These are phyloP conservation scores for Leccinum longicurvipes DNA, from an alignment of 768 basidiomycete genomes.

Conservation along the genomic window DNA sequence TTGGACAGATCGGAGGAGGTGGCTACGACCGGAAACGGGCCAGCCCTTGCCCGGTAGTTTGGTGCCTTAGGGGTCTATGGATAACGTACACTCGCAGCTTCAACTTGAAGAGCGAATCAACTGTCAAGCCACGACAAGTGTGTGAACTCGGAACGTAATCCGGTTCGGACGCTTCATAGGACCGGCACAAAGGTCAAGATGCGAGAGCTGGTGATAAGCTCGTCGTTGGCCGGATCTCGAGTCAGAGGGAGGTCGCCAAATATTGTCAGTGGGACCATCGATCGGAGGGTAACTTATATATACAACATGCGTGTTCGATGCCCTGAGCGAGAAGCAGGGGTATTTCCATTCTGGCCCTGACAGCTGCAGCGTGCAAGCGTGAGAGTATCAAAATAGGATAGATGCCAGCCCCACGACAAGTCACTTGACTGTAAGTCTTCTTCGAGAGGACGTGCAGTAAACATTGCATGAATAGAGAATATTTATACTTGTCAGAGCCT, in stretches of 20 bases:
- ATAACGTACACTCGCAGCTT: neutral
- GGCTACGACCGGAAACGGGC: too few species aligned
- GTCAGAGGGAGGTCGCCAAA: neutral
- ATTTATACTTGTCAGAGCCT: neutral
- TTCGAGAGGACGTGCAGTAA: neutral
- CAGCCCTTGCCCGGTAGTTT: too few species aligned
- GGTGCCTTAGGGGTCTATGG: neutral
- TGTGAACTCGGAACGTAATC: neutral
- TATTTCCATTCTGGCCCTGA: constrained; percentile 9
- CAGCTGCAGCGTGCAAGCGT: neutral
- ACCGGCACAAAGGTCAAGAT: neutral
- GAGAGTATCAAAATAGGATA: neutral
- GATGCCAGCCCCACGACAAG: neutral
- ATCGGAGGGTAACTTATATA: neutral
- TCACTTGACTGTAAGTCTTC: neutral
- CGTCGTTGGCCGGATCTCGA: neutral
- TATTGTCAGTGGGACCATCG: neutral
- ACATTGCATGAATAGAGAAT: neutral
- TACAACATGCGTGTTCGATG: neutral
- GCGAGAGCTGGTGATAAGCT: neutral
- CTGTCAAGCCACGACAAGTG: neutral
- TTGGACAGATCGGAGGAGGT: neutral
- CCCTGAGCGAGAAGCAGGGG: constrained; percentile 14
- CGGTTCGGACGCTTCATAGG: neutral
- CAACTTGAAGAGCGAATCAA: too few species aligned